Evolutionary conservation across 1,284 basidiomycete species (phyloP).

Genomic region (Volvariella volvacea): DNA sequence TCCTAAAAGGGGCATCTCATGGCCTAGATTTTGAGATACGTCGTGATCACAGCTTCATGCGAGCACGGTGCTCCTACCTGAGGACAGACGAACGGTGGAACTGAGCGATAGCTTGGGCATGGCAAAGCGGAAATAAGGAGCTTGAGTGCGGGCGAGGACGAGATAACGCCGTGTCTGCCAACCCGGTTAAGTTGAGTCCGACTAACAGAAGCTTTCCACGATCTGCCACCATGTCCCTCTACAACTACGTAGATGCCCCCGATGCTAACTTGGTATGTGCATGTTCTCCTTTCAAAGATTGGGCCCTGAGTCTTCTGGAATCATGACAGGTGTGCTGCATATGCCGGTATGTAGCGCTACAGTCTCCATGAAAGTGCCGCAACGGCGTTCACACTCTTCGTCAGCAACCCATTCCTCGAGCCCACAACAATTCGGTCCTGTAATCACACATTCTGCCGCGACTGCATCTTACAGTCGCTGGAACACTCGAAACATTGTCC

Average conservation of each 20-base stretch:
- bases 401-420: slow-evolving; percentile 65
- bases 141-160: not conserved
- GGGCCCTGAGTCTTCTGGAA: not conserved
- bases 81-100: slow-evolving; percentile 14
- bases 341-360: slow-evolving; percentile 49
- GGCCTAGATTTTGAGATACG: slow-evolving; percentile 30
- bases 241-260: slow-evolving; percentile 46
- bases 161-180: not conserved
- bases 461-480: slow-evolving; percentile 68
- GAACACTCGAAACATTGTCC: slow-evolving; percentile 64
- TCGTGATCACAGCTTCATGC: slow-evolving; percentile 6
- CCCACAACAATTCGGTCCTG: slow-evolving; percentile 71
- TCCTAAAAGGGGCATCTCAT: slow-evolving; percentile 69
- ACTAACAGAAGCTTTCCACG: not conserved
- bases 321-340: slow-evolving; percentile 68
- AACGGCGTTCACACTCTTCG: not conserved
- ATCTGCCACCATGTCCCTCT: slow-evolving; percentile 23
- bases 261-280: slow-evolving; percentile 53
- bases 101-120: not conserved
- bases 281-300: not conserved
- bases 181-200: not conserved
- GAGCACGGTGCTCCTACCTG: slow-evolving; percentile 1
- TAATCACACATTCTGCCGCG: slow-evolving; percentile 77
- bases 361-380: not conserved
- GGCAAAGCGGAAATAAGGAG: not conserved